phyloP scores from a whole-genome alignment of 495 filamentous ascomycete genomes.

The Schizothecium vesticola region DNA sequence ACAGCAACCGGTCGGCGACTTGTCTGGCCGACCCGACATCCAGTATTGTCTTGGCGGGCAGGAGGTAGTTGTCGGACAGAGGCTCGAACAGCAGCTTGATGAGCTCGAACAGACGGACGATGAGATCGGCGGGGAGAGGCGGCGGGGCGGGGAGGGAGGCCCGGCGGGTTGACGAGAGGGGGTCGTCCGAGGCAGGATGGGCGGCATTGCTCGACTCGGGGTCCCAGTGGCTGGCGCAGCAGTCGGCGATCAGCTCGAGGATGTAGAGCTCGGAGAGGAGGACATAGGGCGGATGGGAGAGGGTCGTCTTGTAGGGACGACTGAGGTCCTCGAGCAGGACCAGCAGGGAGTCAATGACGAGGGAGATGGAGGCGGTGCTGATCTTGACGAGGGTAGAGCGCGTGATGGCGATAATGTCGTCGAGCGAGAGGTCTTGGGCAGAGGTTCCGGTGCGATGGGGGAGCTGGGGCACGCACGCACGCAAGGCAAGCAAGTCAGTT shows the following conservation, averaged over 20 bases:
- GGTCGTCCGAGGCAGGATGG: conserved; percentile 22
- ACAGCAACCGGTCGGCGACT: conserved; percentile 24
- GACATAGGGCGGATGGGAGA: conserved; percentile 48
- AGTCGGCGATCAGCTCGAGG: conserved; percentile 57
- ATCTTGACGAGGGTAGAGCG: conserved; percentile 56
- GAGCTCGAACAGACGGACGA: conserved; percentile 38
- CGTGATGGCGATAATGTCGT: conserved; percentile 56
- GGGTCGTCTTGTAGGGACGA: conserved; percentile 40
- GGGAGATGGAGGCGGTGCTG: conserved; percentile 47
- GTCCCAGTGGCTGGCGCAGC: conserved; percentile 53
- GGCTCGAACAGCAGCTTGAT: conserved; percentile 42
- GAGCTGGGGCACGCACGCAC: conserved; percentile 43
- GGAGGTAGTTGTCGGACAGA: conserved; percentile 43
- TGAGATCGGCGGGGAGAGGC: conserved; percentile 34
- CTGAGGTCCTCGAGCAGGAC: conserved; percentile 45
- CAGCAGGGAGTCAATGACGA: conserved; percentile 53
- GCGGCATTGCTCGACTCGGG: conserved; percentile 7
- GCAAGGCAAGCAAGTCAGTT: neutral
- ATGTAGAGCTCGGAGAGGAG: conserved; percentile 56
- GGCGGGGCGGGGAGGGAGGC: conserved; percentile 24
- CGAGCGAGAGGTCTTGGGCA: conserved; percentile 51
- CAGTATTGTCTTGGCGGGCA: conserved; percentile 42
- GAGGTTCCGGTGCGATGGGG: conserved; percentile 59
- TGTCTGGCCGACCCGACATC: conserved; percentile 35
- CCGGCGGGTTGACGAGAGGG: conserved; percentile 22